phyloP scores from a whole-genome alignment of 257 asterid genomes.

The Nicotiana otophora region DNA sequence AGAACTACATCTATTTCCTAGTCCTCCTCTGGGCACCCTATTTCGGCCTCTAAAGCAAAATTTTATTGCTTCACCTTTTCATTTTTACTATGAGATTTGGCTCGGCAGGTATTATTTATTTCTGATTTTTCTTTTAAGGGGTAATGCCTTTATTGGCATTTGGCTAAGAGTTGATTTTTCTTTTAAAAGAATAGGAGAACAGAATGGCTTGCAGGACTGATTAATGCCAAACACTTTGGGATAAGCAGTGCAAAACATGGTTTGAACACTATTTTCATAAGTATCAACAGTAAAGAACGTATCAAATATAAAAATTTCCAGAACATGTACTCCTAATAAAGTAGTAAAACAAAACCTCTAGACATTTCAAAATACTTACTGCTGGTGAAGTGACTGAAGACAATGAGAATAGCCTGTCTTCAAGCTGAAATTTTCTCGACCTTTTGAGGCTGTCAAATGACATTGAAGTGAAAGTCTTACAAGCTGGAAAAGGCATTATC shows the following conservation, averaged over 20 bases:
- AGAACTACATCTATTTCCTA: neutral
- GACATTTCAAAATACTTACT: slow-evolving; percentile 35
- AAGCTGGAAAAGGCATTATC: neutral
- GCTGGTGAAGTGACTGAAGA: slow-evolving; percentile 95
- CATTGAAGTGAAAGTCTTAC: neutral
- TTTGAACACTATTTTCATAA: neutral
- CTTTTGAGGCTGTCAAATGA: slow-evolving; percentile 58
- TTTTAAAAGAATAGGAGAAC: neutral
- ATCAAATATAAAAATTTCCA: neutral
- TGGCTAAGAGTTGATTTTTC: neutral
- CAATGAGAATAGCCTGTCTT: slow-evolving; percentile 79
- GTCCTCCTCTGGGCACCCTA: neutral
- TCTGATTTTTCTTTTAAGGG: neutral
- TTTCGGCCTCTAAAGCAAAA: neutral
- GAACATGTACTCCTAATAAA: neutral
- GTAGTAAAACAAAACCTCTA: neutral
- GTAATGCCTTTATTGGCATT: neutral
- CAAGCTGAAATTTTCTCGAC: slow-evolving; percentile 74
- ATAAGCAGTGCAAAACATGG: neutral
- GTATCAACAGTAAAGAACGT: neutral
- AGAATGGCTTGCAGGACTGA: neutral
- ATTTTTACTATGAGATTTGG: neutral
- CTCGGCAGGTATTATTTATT: neutral
- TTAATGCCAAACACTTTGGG: neutral
- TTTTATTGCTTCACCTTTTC: neutral